Base-by-base conservation (phyloP, 257 asterid species). In the Nicotiana knightiana region DNA sequence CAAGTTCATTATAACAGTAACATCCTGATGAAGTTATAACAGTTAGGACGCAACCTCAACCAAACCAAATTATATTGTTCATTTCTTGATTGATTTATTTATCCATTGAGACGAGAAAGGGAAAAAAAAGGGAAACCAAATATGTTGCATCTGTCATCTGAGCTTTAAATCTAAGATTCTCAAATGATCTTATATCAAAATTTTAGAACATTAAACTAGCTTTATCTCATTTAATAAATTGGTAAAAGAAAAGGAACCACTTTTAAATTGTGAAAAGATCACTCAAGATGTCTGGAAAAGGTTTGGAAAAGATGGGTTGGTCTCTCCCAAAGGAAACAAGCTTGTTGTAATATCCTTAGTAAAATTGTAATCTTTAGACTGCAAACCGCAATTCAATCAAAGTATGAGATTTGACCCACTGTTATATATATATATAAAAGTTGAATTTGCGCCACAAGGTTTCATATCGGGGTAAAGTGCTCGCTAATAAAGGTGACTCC, bases 171-270 rank as follows among this genome's bases (percentile, higher is more conserved):
- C 51, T 8, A 8, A 8, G 2, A 43, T 43, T 43, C 51, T 43
- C 11, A 43, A 43, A 43, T 43, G 11, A 43, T 43, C 51, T 43
- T 43, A 43, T 8, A 43, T 43, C 51, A 43, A 43, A 43, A 43
- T 43, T 43, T 43, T 39, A 6, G 5, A 37, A 37, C 46, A 8
- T 8, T 43, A 43, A 43, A 43, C 51, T 8, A 43, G 51, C 3
- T 43, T 43, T 15, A 54, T 84, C 79, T 86, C 89, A 21, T 9
- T 87, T 46, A 58, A 55, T 24, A 85, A 83, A 83, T 78, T 83
- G 26, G 77, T 73, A 76, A 79, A 80, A 67, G 87, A 24, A 57
- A 58, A 58, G 63, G 63, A 58, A 66, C 73, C 4, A 30, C 76
- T 58, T 73, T 28, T 43, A 58, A 58, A 58, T 58, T 58, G 63